Evolutionary conservation across 306 rosid species (phyloP).

Genomic region (Cicer pinnatifidum): DNA sequence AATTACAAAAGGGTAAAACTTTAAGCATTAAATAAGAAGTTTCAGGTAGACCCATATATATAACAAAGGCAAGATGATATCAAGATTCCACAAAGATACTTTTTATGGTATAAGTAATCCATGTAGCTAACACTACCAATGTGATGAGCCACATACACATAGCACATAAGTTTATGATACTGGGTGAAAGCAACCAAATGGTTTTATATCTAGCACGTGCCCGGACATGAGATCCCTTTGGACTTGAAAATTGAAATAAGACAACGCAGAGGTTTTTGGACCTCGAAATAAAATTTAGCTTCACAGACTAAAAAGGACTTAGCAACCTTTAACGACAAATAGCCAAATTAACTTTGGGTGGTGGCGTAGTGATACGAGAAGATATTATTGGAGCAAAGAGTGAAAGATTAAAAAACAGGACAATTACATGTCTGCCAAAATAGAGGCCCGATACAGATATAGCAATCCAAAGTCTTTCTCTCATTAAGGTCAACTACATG

Average conservation of each 20-base stretch:
- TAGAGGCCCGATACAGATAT: not conserved
- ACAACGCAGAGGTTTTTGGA: not conserved
- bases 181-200: not conserved
- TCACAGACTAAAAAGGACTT: conserved; percentile 11
- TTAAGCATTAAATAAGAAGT: conserved; percentile 31
- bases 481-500: not conserved
- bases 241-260: not conserved
- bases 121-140: not conserved
- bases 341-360: not conserved
- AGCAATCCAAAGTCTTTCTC: not conserved
- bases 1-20: conserved; percentile 24
- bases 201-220: not conserved
- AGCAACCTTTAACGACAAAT: conserved; percentile 5
- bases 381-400: not conserved
- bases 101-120: not conserved
- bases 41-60: conserved; percentile 6
- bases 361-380: not conserved
- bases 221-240: not conserved
- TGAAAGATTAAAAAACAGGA: not conserved
- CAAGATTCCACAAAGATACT: conserved; percentile 9
- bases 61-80: conserved; percentile 26
- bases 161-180: not conserved
- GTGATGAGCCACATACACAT: not conserved
- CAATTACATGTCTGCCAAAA: not conserved
- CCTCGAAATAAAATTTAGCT: not conserved